These are phyloP conservation scores for Spizellomyces sp. DNA, from an alignment of 192 early-diverging fungal genomes.

Conservation along the genomic window DNA sequence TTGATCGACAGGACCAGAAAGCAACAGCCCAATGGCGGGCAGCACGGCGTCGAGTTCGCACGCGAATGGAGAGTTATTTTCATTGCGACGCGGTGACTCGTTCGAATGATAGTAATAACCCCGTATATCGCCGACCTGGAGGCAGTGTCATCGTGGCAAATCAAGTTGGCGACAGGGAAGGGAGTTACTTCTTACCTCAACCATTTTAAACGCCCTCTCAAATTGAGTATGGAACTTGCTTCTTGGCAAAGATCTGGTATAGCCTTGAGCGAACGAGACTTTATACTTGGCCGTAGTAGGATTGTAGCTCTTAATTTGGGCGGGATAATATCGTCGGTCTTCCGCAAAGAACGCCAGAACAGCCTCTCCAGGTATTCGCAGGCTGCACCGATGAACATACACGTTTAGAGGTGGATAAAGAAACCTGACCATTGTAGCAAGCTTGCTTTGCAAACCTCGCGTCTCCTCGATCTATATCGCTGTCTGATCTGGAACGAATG, in stretches of 20 bases:
- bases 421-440: no score
- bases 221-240: constrained; percentile 15
- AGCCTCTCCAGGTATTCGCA: constrained; percentile 26
- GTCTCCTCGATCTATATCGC: no score
- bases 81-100: neutral
- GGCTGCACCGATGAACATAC: neutral
- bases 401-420: no score
- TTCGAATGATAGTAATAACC: neutral
- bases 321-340: constrained; percentile 18
- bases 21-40: neutral
- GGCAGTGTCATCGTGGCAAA: neutral
- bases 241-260: constrained; percentile 4
- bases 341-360: constrained; percentile 5
- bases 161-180: neutral
- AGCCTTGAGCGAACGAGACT: neutral
- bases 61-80: neutral
- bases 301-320: neutral
- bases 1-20: neutral
- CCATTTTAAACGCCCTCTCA: neutral
- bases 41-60: neutral
- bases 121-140: neutral
- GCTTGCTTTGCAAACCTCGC: no score
- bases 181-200: neutral
- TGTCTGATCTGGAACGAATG: no score
- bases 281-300: constrained; percentile 10